A percentile compares a stretch with the other conserved stretches of the same genome.
Conservation (phyloP, 164 flowering plant species). For the Sedum album region DNA sequence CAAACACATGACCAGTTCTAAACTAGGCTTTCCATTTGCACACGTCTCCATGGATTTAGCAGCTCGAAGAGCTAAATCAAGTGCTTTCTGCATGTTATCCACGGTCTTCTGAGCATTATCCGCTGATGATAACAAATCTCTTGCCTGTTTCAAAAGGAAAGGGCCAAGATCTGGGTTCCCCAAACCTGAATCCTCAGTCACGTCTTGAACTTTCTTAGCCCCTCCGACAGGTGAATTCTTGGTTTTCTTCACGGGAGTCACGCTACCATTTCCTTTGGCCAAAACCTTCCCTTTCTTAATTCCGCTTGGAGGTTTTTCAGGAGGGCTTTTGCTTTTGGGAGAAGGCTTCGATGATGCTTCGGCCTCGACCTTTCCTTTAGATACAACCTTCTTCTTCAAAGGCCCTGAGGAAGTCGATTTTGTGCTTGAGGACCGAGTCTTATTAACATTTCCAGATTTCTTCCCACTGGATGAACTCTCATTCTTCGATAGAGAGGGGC, state of each 20-base stretch:
- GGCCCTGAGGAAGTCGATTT: constrained; percentile 33
- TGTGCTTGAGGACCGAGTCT: constrained; percentile 20
- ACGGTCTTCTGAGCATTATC: constrained; percentile 37
- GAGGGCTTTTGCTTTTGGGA: constrained; percentile 33
- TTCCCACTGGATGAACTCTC: constrained; percentile 30
- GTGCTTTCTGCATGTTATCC: constrained; percentile 41
- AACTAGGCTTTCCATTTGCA: constrained; percentile 61
- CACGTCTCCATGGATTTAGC: constrained; percentile 72
- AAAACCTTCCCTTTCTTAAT: constrained; percentile 24
- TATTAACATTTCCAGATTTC: constrained; percentile 23
- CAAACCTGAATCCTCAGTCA: constrained; percentile 34
- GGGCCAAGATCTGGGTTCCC: constrained; percentile 75
- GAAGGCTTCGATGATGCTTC: constrained; percentile 33
- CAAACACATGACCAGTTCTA: constrained; percentile 84
- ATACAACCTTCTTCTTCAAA: constrained; percentile 23
- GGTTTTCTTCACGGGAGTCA: constrained; percentile 33
- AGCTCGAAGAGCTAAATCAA: constrained; percentile 70
- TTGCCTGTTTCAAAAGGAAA: constrained; percentile 76
- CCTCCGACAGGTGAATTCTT: constrained; percentile 27
- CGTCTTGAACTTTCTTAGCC: constrained; percentile 29
- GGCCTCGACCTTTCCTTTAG: constrained; percentile 16
- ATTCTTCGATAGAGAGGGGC: constrained; percentile 27
- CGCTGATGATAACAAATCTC: constrained; percentile 71
- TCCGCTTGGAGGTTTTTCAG: constrained; percentile 41
- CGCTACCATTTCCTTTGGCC: constrained; percentile 26